Base-by-base conservation (phyloP, 2,329 filamentous ascomycete genomes). In the Sclerotinia glacialis region DNA sequence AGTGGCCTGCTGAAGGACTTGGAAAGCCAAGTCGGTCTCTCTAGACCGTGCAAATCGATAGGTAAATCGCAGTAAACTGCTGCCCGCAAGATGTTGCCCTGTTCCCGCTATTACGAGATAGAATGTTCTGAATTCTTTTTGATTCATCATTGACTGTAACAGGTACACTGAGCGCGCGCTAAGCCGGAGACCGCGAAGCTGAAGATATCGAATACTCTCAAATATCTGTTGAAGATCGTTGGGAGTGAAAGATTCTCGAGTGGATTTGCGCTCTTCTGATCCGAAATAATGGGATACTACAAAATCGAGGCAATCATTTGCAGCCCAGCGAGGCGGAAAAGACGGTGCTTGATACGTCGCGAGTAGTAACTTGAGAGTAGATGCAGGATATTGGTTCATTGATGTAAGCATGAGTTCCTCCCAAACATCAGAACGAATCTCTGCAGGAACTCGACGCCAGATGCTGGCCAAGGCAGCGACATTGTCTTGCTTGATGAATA, bases 1-100 rank as follows among this genome's bases (percentile, higher is more conserved):
- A 67, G 70, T 71, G 14, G 82, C 70, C 11, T 70, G 73, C 18
- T 79, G 75, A 6, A 85, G 71, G 23, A 86, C 78, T 5, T 79
- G 76, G 53, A 83, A 78, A 0, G 84, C 78, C 12, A 73, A 40
- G 21, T 71, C 68, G 76, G 5, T 71, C n/a, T 66, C n/a, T n/a
- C 68, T 68, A 16, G 72, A 69, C 55, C 74, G 74, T 1, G 83
- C 82, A 34, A 88, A 67, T 14, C 58, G 62, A 58, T 69, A 71
- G n/a, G 67, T 69, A 64, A 76, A 73, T 23, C 76, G 71, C 31
- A 75, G 65, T 8, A 76, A 68, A 7, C 71, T 74, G 31, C 73
- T 69, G 16, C 60, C 42, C 64, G 65, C 64, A 31, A 75, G 40
- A 6, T 67, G 69, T 23, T 76, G 70, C 6, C 67, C 65, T 26